These are phyloP conservation scores for Lindgomyces ingoldianus DNA, from an alignment of 495 filamentous ascomycete species.

Conservation along the genomic window DNA sequence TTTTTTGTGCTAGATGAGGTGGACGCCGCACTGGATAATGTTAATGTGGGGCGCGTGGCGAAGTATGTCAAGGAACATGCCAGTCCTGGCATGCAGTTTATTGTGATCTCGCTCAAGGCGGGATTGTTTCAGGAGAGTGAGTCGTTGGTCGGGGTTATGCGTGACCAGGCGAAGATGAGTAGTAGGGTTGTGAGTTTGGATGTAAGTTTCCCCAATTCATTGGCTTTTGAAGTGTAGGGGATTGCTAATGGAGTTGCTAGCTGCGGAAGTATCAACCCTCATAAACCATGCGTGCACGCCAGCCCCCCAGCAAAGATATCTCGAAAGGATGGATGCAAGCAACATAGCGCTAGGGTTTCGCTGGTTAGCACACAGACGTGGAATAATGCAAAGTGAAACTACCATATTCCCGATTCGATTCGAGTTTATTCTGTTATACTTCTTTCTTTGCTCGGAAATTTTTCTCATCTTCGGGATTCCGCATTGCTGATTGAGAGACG, in stretches of 20 bases:
- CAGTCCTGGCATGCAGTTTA: constrained; percentile 97
- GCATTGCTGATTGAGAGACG: too few relatives aligned
- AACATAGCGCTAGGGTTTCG: too few relatives aligned
- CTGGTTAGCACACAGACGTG: too few relatives aligned
- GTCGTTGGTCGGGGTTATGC: constrained; percentile 89
- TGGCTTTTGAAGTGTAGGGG: background rate
- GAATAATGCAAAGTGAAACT: too few relatives aligned
- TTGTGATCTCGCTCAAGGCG: constrained; percentile 93
- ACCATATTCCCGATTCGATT: too few relatives aligned
- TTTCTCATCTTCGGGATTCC: too few relatives aligned
- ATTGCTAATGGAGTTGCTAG: constrained; percentile 34
- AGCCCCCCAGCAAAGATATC: background rate
- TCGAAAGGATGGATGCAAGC: background rate
- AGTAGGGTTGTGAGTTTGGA: constrained; percentile 87
- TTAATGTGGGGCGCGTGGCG: constrained; percentile 91
- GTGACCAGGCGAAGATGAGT: constrained; percentile 90
- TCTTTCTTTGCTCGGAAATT: too few relatives aligned
- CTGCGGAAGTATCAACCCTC: constrained; percentile 43
- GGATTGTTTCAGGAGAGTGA: constrained; percentile 93
- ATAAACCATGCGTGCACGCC: background rate
- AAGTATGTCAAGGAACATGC: constrained; percentile 94
- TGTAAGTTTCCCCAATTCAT: constrained; percentile 60
- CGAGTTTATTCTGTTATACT: too few relatives aligned
- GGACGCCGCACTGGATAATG: constrained; percentile 94
- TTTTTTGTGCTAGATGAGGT: constrained; percentile 99